Evolutionary conservation across 352 stramenopile genomes (phyloP).

Genomic region (Globisporangium spiculum): DNA sequence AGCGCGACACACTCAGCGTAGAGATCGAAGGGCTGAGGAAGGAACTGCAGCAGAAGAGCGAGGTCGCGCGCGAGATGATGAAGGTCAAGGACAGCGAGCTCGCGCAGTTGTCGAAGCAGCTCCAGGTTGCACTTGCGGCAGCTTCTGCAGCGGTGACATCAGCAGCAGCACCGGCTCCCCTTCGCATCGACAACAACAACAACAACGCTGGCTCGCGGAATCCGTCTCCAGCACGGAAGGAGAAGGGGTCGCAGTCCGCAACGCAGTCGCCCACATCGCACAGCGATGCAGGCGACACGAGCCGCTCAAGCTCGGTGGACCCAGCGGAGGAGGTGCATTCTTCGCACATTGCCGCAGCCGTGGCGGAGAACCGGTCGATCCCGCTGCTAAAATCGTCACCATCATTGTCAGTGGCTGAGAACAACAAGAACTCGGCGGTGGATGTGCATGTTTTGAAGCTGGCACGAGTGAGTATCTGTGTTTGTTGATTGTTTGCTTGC

Average conservation of each 20-base stretch:
- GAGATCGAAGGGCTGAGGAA: conserved; percentile 36
- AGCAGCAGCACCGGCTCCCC: not conserved
- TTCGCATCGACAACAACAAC: conserved; percentile 21
- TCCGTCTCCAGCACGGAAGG: conserved; percentile 33
- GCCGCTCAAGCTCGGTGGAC: conserved; percentile 23
- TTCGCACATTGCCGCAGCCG: conserved; percentile 34
- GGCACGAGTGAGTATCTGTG: conserved; percentile 19
- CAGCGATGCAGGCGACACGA: conserved; percentile 34
- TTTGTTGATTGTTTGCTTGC: not conserved
- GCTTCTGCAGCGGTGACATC: conserved; percentile 25
- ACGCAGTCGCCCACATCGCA: conserved; percentile 36
- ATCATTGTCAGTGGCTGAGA: not conserved
- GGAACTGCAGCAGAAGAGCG: conserved; percentile 33
- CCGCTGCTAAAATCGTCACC: conserved; percentile 28
- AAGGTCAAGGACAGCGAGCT: conserved; percentile 56
- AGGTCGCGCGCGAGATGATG: conserved; percentile 39
- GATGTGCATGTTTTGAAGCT: conserved; percentile 26
- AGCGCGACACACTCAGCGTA: conserved; percentile 30
- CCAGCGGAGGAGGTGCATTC: conserved; percentile 30
- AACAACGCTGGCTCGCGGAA: conserved; percentile 10
- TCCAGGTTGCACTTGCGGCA: conserved; percentile 37
- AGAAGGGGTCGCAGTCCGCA: conserved; percentile 30
- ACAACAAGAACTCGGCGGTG: not conserved
- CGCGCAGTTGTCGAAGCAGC: conserved; percentile 38
- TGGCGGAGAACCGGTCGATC: conserved; percentile 47